phyloP scores from a whole-genome alignment of 768 basidiomycete genomes.

The Leccinum barrowsii region DNA sequence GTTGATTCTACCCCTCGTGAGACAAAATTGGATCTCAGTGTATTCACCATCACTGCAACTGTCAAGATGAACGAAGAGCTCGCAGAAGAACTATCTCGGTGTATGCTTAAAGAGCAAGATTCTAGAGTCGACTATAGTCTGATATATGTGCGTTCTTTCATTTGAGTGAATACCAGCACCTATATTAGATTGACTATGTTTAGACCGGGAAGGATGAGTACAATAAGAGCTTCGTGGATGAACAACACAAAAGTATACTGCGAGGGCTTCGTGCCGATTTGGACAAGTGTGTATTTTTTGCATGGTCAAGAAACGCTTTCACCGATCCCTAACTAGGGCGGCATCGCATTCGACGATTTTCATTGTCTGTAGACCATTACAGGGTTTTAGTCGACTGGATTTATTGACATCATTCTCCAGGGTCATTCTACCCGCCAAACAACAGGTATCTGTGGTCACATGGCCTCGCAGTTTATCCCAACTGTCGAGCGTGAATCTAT shows the following conservation, averaged over 20 bases:
- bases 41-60: constrained; percentile 21
- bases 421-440: background rate
- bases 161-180: background rate
- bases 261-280: constrained; percentile 11
- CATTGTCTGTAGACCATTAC: constrained; percentile 51
- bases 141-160: constrained; percentile 4
- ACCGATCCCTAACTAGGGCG: constrained; percentile 35
- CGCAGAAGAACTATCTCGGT: background rate
- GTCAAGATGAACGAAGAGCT: background rate
- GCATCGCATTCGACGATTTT: constrained; percentile 68
- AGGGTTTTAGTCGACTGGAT: background rate
- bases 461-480: background rate
- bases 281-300: constrained; percentile 6
- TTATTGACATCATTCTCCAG: background rate
- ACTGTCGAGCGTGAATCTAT: background rate
- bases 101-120: background rate
- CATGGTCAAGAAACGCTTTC: background rate
- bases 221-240: background rate
- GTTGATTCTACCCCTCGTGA: background rate
- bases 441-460: background rate
- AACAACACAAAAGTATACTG: background rate
- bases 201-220: constrained; percentile 8
- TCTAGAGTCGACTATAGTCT: constrained; percentile 1
- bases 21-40: constrained; percentile 2
- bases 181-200: background rate